Evolutionary conservation across 768 basidiomycete species (phyloP), one percentile per base, ranked within the genome.

Genomic region (Termitomyces sp.): DNA sequence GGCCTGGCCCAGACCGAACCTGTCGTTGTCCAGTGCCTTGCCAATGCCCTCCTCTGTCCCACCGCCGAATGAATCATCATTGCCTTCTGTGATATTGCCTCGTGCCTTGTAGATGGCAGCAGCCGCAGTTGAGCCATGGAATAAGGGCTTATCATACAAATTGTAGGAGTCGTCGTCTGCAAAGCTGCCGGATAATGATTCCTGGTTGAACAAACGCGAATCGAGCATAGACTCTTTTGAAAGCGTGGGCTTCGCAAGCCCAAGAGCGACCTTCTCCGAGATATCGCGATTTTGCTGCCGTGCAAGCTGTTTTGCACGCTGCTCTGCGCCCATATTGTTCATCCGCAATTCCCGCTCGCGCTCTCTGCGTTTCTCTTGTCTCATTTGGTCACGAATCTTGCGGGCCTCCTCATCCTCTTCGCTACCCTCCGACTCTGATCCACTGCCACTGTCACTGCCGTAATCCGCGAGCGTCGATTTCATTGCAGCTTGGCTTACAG

Each of bases 21-120:
- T 83, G 68, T 99, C 97, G 64, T 96, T 97, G 63, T 86, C 86
- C 68, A 99, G 76, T 6, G 94, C 94, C 64, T 87, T 86, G 21
- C 83, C 82, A 66, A 98, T 95, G 34, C 97, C 96, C 63, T 98
- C 94, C 66, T 95, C 94, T 3, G 95, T 97, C 39, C 95, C 95
- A 55, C 91, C 94, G 50, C 93, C 94, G 68, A 91, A 96, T 40
- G 90, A 84, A 52, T 97, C 95, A 41, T 98, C 93, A 66, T 91
- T 90, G 30, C 86, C 91, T 60, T 90, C 86, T 5, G 79, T 67
- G 57, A 93, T 90, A 62, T 92, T 89, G 0, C 95, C 94, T 27
- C 88, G 81, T 5, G 96, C 92, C 71, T 95, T 96, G 80, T 99
- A 99, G 63, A 99, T 99, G n/a, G 97, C 97, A n/a, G 96, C 94